Evolutionary conservation across 768 basidiomycete genomes (phyloP), one percentile per base, ranked within the genome.

Genomic region (Trametes villosa): DNA sequence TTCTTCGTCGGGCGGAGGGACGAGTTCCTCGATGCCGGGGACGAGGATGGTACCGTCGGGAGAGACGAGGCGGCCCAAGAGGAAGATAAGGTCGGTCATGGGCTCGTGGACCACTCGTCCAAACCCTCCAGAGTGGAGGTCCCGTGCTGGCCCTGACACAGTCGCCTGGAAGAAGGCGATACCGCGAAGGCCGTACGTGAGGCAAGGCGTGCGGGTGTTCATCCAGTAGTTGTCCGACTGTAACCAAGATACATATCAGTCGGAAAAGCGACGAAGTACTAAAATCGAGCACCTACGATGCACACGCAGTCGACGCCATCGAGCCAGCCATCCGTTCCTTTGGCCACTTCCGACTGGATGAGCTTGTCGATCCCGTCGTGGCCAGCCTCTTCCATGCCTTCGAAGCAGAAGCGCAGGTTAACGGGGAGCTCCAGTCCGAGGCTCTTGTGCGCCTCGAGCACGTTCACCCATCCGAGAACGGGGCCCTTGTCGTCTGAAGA

Each of bases 331-430:
- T 80, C 76, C 63, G 78, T 76, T 36, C 88, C 88, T 46, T 83
- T 80, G 41, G 83, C 78, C 12, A 86, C 84, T 78, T 97, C 95
- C 48, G 79, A 78, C 60, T 80, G 75, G 62, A 98, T 92, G 44
- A 96, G 84, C 33, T 92, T 91, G 67, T 97, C 95, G 13, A 98
- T 81, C 1, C 95, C 94, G 66, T 92, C 91, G 41, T 89, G 92
- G 6, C 95, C 96, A 62, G 83, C 89, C 78, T 98, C 96, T 73
- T 98, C 96, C 96, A 97, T 98, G 4, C 92, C 96, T 73, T 98
- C 96, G 67, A 98, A 95, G 79, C 91, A 93, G 79, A 92, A 87
- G 64, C 86, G 85, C 56, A 98, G 75, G 72, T 98, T 97, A 27
- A 98, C 92, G 1, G 96, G 96, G 20, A 97, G 82, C 34, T 85